Evolutionary conservation across 306 rosid species (phyloP).

Genomic region (Prunus campanulata): DNA sequence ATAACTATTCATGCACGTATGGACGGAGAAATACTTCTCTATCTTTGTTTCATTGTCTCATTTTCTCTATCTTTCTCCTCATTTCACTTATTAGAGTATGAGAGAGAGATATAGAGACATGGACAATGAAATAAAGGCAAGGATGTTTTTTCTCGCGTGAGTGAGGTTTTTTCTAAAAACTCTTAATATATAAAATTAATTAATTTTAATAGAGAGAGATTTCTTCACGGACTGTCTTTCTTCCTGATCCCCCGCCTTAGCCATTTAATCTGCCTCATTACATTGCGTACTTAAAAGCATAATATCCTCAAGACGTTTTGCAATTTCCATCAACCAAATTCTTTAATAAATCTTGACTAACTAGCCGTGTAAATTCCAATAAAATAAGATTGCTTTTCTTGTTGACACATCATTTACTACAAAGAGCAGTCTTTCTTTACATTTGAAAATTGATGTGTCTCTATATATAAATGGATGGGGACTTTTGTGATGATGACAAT

Average conservation of each 20-base stretch:
- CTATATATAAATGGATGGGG: not conserved
- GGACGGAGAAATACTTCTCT: no score
- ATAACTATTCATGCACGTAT: no score
- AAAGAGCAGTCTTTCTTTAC: not conserved
- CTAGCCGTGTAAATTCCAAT: not conserved
- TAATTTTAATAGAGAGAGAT: not conserved
- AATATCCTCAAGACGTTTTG: not conserved
- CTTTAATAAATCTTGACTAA: not conserved
- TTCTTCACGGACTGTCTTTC: not conserved
- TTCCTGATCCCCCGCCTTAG: not conserved
- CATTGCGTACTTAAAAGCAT: not conserved
- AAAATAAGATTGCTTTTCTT: constrained; percentile 14
- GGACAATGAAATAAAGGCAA: no score
- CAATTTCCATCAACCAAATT: constrained; percentile 1
- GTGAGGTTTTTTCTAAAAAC: no score
- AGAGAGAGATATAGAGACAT: no score
- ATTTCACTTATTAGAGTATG: no score
- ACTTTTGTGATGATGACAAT: constrained; percentile 12
- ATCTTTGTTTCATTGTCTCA: no score
- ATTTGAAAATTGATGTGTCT: not conserved
- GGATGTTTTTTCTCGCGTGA: no score
- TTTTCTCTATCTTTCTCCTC: no score
- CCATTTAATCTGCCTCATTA: not conserved
- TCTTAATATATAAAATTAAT: not conserved
- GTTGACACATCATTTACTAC: constrained; percentile 1